These are phyloP conservation scores for Chloromonas sp. DNA, from an alignment of 163 green algal species.

Conservation along the genomic window DNA sequence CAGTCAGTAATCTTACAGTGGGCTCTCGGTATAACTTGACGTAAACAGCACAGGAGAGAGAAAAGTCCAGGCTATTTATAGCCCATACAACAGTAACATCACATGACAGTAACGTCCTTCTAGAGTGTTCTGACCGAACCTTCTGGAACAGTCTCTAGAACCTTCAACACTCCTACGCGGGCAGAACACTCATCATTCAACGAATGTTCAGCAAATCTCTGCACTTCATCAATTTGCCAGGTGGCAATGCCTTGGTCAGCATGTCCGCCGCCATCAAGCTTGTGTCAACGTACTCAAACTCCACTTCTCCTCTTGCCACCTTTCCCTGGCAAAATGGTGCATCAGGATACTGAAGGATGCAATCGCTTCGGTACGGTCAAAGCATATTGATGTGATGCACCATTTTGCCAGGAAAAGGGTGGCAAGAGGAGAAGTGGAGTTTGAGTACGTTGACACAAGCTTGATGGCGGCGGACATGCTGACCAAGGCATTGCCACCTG, in stretches of 20 bases:
- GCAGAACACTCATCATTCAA: background rate
- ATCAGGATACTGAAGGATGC: background rate
- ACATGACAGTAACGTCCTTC: no score
- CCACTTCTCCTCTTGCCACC: background rate
- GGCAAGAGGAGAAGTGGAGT: background rate
- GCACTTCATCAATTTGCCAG: background rate
- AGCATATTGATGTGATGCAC: conserved; percentile 14
- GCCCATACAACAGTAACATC: no score
- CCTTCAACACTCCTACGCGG: background rate
- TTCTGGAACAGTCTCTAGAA: no score
- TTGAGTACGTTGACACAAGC: background rate
- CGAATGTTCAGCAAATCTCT: background rate
- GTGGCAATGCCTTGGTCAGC: conserved; percentile 3
- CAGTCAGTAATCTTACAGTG: no score
- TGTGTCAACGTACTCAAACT: background rate
- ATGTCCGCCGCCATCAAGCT: background rate
- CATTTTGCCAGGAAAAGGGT: conserved; percentile 8
- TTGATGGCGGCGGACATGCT: conserved; percentile 2
- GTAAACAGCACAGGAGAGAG: no score
- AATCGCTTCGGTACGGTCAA: background rate
- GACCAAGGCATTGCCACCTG: background rate
- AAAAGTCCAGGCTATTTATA: no score
- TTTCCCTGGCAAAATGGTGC: conserved; percentile 10
- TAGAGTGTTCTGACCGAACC: no score
- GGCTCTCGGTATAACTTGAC: no score